Evolutionary conservation across 495 filamentous ascomycete species (phyloP).

Genomic region (Penicillium nucicola): DNA sequence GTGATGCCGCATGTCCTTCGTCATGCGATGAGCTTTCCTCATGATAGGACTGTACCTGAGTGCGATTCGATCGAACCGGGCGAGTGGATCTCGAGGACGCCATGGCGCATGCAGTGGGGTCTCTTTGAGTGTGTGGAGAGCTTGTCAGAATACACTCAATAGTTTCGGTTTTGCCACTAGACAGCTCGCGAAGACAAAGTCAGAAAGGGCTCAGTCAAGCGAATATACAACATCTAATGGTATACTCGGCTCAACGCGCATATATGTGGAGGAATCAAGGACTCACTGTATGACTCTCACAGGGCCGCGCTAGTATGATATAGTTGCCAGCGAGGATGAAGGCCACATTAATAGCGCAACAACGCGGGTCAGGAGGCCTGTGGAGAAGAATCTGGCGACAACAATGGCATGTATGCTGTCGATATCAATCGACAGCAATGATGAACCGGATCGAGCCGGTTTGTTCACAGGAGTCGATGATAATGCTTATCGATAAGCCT

Average conservation of each 20-base stretch:
- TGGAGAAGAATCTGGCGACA: too few relatives aligned
- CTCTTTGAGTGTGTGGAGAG: too few relatives aligned
- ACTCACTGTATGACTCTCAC: too few relatives aligned
- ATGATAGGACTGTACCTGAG: conserved; percentile 36
- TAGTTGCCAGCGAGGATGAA: neutral
- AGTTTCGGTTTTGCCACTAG: too few relatives aligned
- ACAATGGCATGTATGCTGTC: neutral
- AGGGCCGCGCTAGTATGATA: conserved; percentile 10
- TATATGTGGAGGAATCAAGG: too few relatives aligned
- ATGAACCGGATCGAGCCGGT: neutral
- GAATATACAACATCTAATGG: too few relatives aligned
- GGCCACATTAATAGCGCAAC: conserved; percentile 1
- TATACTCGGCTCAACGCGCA: too few relatives aligned
- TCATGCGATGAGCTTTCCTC: conserved; percentile 39
- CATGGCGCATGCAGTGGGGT: conserved; percentile 16
- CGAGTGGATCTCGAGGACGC: conserved; percentile 24
- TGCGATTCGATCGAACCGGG: conserved; percentile 40
- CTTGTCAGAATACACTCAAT: too few relatives aligned
- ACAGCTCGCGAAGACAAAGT: too few relatives aligned
- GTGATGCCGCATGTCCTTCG: conserved; percentile 3
- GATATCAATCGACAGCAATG: neutral
- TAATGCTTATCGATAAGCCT: conserved; percentile 25
- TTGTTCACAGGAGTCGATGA: conserved; percentile 1
- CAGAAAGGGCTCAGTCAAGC: too few relatives aligned
- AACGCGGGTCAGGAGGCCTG: too few relatives aligned